A percentile compares a stretch with the other conserved stretches of the same genome.
Evolutionary conservation across 768 basidiomycete genomes (phyloP).

Genomic region (Tulasnella sp.): DNA sequence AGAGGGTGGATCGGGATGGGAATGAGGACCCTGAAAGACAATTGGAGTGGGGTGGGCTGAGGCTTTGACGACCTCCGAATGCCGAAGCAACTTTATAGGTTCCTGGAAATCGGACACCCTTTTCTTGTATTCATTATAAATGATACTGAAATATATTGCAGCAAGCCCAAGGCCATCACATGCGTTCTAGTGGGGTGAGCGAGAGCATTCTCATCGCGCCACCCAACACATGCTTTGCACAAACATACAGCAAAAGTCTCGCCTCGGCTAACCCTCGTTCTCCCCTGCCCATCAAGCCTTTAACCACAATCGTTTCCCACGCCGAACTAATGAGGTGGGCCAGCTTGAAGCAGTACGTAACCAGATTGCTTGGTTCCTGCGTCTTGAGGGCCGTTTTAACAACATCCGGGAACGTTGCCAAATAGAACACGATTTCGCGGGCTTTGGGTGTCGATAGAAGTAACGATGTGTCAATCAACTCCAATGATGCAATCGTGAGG

Average conservation of each 20-base stretch:
- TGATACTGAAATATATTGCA: too few species aligned
- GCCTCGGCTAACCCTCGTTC: slow-evolving; percentile 37
- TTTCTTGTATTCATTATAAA: too few species aligned
- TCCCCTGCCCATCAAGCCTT: slow-evolving; percentile 30
- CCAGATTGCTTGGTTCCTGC: slow-evolving; percentile 40
- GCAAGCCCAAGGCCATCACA: slow-evolving; percentile 34
- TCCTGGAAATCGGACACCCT: neutral
- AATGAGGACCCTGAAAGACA: too few species aligned
- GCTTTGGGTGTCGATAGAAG: slow-evolving; percentile 41
- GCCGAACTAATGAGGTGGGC: slow-evolving; percentile 39
- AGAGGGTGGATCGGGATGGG: too few species aligned
- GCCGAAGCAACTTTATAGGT: neutral
- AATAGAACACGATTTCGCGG: slow-evolving; percentile 41
- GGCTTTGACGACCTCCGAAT: too few species aligned
- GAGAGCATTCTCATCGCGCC: slow-evolving; percentile 42
- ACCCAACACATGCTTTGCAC: slow-evolving; percentile 42
- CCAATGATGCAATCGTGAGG: slow-evolving; percentile 32
- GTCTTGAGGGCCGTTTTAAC: slow-evolving; percentile 39
- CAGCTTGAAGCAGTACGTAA: slow-evolving; percentile 41
- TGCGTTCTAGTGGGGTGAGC: slow-evolving; percentile 43
- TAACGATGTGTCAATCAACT: slow-evolving; percentile 36
- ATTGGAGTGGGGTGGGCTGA: too few species aligned
- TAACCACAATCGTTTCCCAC: slow-evolving; percentile 42
- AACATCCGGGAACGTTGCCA: slow-evolving; percentile 41
- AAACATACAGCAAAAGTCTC: slow-evolving; percentile 42